Evolutionary conservation across 768 basidiomycete genomes (phyloP), one percentile per base, ranked within the genome.

Genomic region (Naganishia vaughanmartiniae): DNA sequence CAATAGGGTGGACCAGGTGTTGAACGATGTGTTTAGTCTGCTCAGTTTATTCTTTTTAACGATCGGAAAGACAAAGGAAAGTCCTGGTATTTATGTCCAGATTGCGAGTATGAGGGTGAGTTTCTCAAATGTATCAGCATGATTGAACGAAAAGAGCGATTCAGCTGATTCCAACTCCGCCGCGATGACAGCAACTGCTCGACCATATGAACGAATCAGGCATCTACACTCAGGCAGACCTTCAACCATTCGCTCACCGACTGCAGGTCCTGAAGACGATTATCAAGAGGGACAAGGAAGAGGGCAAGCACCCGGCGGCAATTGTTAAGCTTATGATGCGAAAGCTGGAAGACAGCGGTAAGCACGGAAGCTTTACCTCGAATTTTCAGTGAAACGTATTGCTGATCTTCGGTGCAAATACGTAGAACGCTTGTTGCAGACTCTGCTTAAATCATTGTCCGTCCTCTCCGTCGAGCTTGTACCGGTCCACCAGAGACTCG

Each of bases 31-130:
- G 45, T 98, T 98, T 83, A 89, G 87, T 77, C 86, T 99, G 58
- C 87, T 99, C 54, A 95, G 93, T 17, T 86, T 99, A 74, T 97
- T 96, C 86, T 99, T 93, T 84, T 88, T 99, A 76, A 96, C 94
- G 45, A 93, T 99, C 72, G 96, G 96, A 53, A 94, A 93, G 84
- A 93, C 92, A 48, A 88, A 89, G 74, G 94, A 97, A 81, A 89
- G 89, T 12, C 94, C 95, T 0, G 95, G 94, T 30, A 92, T 90
- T 0, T 99, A 96, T 81, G 92, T 91, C 73, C 96, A 98, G 77
- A 88, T 98, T 73, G 92, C 93, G 46, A 93, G 90, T 71, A 96
- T 99, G 89, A 84, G 90, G 82, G 93, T 97, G 77, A 86, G 93
- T 89, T 65, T 69, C 17, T 33, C 15, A 42, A 21, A 60, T 4